Percentiles rank a stretch among this genome's conserved stretches.
Evolutionary conservation across 257 asterid genomes (phyloP).

Genomic region (Solanum megistacrolobum): DNA sequence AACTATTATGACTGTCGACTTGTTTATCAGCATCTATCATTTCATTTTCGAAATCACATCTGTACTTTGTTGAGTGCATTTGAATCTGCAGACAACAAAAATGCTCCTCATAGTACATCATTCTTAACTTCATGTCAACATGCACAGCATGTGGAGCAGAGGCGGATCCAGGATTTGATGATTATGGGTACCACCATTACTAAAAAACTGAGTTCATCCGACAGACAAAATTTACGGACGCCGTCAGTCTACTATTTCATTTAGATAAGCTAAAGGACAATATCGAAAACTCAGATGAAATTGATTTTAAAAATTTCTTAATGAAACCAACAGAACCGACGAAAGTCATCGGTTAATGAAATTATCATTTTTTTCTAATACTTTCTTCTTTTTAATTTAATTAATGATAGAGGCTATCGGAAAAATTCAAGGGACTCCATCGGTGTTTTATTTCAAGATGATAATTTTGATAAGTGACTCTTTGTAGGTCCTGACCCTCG

Average conservation of each 20-base stretch:
- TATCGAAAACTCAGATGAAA: not conserved
- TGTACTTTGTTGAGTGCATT: not conserved
- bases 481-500: not conserved
- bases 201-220: not conserved
- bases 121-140: not conserved
- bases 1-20: not conserved
- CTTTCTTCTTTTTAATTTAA: not conserved
- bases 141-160: not conserved
- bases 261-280: not conserved
- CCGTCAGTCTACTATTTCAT: not conserved
- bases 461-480: not conserved
- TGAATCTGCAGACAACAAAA: not conserved
- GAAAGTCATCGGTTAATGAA: not conserved
- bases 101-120: not conserved
- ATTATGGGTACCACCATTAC: not conserved
- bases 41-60: not conserved
- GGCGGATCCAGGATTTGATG: not conserved
- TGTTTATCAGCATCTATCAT: not conserved
- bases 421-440: not conserved
- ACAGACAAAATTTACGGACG: not conserved
- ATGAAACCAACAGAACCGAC: not conserved
- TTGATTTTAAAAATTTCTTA: not conserved
- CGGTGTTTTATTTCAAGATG: not conserved
- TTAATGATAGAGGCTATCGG: not conserved
- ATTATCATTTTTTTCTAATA: not conserved